These are phyloP conservation scores for Penicillium riverlandense DNA, from an alignment of 495 filamentous ascomycete genomes.

Conservation along the genomic window DNA sequence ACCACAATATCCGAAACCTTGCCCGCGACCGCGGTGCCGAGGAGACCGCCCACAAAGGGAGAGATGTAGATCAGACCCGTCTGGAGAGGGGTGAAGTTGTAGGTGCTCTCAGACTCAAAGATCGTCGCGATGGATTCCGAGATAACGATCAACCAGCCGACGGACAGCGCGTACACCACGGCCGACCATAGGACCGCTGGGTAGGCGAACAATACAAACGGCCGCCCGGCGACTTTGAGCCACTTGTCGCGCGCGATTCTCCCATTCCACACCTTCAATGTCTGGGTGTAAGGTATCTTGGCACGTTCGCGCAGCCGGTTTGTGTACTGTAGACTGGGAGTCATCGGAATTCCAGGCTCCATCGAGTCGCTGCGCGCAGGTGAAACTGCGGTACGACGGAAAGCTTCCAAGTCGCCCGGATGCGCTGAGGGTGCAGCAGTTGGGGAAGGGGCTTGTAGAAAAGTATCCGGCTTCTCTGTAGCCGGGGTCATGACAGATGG, in stretches of 20 bases:
- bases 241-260: conserved; percentile 72
- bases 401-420: conserved; percentile 18
- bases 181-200: conserved; percentile 88
- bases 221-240: conserved; percentile 66
- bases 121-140: conserved; percentile 79
- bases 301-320: conserved; percentile 50
- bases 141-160: conserved; percentile 95
- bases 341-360: conserved; percentile 18
- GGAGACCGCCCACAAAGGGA: conserved; percentile 80
- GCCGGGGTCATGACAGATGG: neutral
- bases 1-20: conserved; percentile 83
- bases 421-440: neutral
- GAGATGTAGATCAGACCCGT: conserved; percentile 86
- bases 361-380: conserved; percentile 26
- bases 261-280: conserved; percentile 69
- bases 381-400: conserved; percentile 10
- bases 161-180: conserved; percentile 75
- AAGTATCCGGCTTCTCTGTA: conserved; percentile 8
- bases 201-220: conserved; percentile 81
- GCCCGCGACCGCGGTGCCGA: conserved; percentile 87
- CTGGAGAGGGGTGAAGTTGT: conserved; percentile 72
- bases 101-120: conserved; percentile 56
- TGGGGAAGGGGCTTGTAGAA: conserved; percentile 3
- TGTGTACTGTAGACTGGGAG: conserved; percentile 45
- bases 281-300: conserved; percentile 60